phyloP scores from a whole-genome alignment of 129 eudicot genomes.

The Pseudognaphalium luteoalbum region DNA sequence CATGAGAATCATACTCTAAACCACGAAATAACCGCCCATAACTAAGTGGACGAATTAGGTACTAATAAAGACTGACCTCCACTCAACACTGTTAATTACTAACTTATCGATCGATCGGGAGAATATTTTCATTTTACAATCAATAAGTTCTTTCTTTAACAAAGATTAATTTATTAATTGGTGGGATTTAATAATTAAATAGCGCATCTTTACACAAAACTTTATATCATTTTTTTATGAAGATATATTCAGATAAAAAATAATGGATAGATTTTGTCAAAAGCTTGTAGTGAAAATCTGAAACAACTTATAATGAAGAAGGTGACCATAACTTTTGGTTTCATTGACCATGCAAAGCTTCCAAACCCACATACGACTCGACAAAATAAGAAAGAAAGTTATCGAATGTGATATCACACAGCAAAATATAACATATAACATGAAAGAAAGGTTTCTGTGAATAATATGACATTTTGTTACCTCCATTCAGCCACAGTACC shows the following conservation, averaged over 20 bases:
- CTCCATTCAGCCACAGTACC: slow-evolving; percentile 93
- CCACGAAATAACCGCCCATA: slow-evolving; percentile 10
- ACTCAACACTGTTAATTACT: slow-evolving; percentile 22
- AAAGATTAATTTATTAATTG: slow-evolving; percentile 25
- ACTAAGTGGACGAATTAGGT: slow-evolving; percentile 26
- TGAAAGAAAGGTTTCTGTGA: not conserved
- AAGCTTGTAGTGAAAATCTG: slow-evolving; percentile 34
- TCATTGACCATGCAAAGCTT: no score
- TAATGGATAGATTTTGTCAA: slow-evolving; percentile 24
- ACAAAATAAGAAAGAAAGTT: not conserved
- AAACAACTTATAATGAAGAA: slow-evolving; percentile 23
- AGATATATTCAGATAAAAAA: slow-evolving; percentile 21
- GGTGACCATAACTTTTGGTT: slow-evolving; percentile 11
- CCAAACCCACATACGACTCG: no score
- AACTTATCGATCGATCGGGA: slow-evolving; percentile 18
- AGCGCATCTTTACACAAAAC: slow-evolving; percentile 32
- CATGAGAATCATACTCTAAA: slow-evolving; percentile 36
- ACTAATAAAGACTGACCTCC: slow-evolving; percentile 31
- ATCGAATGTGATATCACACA: not conserved
- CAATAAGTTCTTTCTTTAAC: not conserved
- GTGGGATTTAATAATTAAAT: slow-evolving; percentile 20
- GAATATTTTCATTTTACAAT: slow-evolving; percentile 19
- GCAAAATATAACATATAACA: not conserved
- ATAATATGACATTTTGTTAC: slow-evolving; percentile 37
- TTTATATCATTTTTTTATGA: slow-evolving; percentile 27